Conservation (phyloP, 2,329 filamentous ascomycete genomes). For the Scolecobasidium constrictum region DNA sequence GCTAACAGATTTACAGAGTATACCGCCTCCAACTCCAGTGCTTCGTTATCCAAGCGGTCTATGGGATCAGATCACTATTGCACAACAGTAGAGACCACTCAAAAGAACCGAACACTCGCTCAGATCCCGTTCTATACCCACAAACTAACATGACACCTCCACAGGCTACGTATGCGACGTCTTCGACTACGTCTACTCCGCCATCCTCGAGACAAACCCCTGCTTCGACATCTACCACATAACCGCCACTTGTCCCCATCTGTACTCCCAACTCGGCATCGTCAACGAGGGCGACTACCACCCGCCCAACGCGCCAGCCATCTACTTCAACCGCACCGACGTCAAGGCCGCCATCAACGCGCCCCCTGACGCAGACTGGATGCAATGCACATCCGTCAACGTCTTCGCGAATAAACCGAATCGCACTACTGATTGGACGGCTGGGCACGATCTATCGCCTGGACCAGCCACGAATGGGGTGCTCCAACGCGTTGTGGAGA, state of each 20-base stretch:
- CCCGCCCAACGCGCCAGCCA: slow-evolving; percentile 24
- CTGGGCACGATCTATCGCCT: slow-evolving; percentile 22
- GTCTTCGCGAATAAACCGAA: slow-evolving; percentile 26
- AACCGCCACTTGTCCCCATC: slow-evolving; percentile 32
- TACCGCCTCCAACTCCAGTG: too few relatives aligned
- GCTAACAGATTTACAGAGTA: too few relatives aligned
- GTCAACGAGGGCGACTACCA: slow-evolving; percentile 27
- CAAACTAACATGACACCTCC: not conserved
- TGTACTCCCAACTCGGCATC: slow-evolving; percentile 26
- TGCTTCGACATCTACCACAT: slow-evolving; percentile 40
- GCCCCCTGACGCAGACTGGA: slow-evolving; percentile 30
- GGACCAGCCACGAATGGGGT: slow-evolving; percentile 30
- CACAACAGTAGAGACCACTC: too few relatives aligned
- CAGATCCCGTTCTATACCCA: slow-evolving; percentile 9
- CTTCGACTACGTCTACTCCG: slow-evolving; percentile 28
- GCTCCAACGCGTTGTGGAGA: slow-evolving; percentile 38
- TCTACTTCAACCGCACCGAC: slow-evolving; percentile 42
- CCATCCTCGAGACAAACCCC: slow-evolving; percentile 32
- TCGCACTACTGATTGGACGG: slow-evolving; percentile 15
- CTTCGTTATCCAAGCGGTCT: too few relatives aligned
- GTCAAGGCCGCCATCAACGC: slow-evolving; percentile 40
- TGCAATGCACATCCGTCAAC: slow-evolving; percentile 27
- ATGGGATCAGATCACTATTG: too few relatives aligned
- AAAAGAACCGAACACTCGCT: too few relatives aligned
- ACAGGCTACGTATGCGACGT: slow-evolving; percentile 25